Base-by-base conservation (phyloP, 257 asterid species). In the Linaria vulgaris region DNA sequence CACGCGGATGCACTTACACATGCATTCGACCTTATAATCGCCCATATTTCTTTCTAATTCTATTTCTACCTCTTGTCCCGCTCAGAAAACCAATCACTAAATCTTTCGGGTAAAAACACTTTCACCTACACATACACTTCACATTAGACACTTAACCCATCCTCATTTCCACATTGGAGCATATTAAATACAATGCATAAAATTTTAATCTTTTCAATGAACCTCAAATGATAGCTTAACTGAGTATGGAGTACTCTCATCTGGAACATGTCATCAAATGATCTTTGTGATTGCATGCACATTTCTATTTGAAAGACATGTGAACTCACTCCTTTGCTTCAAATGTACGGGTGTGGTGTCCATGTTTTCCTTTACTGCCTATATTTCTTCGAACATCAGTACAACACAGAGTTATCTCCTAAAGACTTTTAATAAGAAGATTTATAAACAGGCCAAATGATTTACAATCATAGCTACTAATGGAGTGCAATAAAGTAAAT, bases 1-100 rank as follows among this genome's bases (percentile, higher is more conserved):
- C 92, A 87, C 95, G 96, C 81, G 96, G 88, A 81, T 76, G 67
- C 75, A 70, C 55, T 72, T 54, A 84, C 97, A 79, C 94, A 87
- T 96, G 97, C 83, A 96, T 73, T 83, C 87, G 64, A 6, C 34
- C 34, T 27, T n/a, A n/a, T n/a, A n/a, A 69, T 70, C 80, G 62
- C 73, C 82, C 77, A 61, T 60, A 67, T 68, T 60, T 60, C 66
- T 49, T 69, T 52, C 30, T n/a, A n/a, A n/a, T n/a, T n/a, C n/a
- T n/a, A n/a, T n/a, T n/a, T n/a, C n/a, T n/a, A n/a, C n/a, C n/a
- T n/a, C n/a, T n/a, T n/a, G n/a, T n/a, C n/a, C n/a, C n/a, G n/a
- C n/a, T 27, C 34, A 27, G 6, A 27, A 67, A 61, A 64, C 69
- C 69, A 59, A 38, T 57, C 21, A 63, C 70, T 48, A 66, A n/a